Evolutionary conservation across 345 rosid genomes (phyloP).

Genomic region (Fremontodendron californicum): DNA sequence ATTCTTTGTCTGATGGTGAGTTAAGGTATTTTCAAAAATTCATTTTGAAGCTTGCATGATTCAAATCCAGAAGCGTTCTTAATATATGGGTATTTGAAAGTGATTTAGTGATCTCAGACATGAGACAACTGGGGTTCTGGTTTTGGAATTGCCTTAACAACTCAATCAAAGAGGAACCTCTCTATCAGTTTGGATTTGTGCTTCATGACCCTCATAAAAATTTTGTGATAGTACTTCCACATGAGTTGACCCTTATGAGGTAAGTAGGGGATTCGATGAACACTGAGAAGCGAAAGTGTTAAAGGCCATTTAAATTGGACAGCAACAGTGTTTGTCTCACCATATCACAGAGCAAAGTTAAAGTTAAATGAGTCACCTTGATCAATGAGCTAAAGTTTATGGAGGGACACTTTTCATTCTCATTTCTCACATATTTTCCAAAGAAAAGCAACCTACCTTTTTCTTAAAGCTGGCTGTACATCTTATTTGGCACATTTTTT

Average conservation of each 20-base stretch:
- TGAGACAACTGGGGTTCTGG: too few relatives aligned
- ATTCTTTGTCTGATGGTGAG: background rate
- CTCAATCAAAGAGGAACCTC: background rate
- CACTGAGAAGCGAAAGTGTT: background rate
- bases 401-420: background rate
- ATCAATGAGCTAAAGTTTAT: background rate
- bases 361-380: background rate
- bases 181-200: background rate
- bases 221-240: background rate
- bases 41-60: background rate
- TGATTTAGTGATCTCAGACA: background rate
- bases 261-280: background rate
- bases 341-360: background rate
- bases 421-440: background rate
- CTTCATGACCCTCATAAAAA: background rate
- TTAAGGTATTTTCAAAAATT: background rate
- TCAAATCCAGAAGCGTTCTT: background rate
- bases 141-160: background rate
- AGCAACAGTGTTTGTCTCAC: background rate
- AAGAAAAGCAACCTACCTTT: background rate
- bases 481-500: background rate
- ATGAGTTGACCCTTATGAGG: background rate
- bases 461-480: background rate
- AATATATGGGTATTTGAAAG: background rate
- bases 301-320: conserved; percentile 4